Base-by-base conservation (phyloP, 2,329 filamentous ascomycete species). In the Ophiostoma himal-ulmi region DNA sequence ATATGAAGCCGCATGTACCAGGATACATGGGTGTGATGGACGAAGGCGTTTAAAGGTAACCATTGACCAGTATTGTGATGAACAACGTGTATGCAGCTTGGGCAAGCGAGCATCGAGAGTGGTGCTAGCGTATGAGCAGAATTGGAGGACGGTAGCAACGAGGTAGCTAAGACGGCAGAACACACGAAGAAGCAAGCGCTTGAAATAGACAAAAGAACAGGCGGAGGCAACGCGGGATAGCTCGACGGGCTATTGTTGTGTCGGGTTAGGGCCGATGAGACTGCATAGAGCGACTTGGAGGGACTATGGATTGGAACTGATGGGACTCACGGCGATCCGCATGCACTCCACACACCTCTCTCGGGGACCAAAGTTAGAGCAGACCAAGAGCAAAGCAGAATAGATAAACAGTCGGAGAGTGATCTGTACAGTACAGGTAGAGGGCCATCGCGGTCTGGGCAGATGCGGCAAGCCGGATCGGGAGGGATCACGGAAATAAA, bases 271-370 rank as follows among this genome's bases (percentile, higher is more conserved):
- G n/a, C 22, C 52, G 52, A 57, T 57, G 52, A 14, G n/a, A 57
- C 52, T 57, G 22, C 22, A 26, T 26, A 14, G 26, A 26, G 52
- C 52, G n/a, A 57, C 52, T 26, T 34, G 8, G 26, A 34, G 22
- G n/a, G 52, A 54, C 52, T 54, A 22, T 48, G 44, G 5, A 13
- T 5, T 48, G 44, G 17, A n/a, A 57, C 26, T 62, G 57, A 62
- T 62, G 57, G 57, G 57, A 30, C 57, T 30, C 26, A 36, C 57
- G 57, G 57, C 57, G 57, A 62, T 34, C 57, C 26, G 57, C 57
- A 62, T 62, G 57, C 57, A 62, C 57, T 62, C 57, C 57, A 62
- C 57, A 62, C 26, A 62, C 57, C 57, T 62, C 57, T 62, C 26
- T 22, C 52, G 52, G 57, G 57, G 26, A 36, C 57, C 22, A 34